Evolutionary conservation across 2,329 filamentous ascomycete species (phyloP).

Genomic region (Ceratocystis alfenasii): DNA sequence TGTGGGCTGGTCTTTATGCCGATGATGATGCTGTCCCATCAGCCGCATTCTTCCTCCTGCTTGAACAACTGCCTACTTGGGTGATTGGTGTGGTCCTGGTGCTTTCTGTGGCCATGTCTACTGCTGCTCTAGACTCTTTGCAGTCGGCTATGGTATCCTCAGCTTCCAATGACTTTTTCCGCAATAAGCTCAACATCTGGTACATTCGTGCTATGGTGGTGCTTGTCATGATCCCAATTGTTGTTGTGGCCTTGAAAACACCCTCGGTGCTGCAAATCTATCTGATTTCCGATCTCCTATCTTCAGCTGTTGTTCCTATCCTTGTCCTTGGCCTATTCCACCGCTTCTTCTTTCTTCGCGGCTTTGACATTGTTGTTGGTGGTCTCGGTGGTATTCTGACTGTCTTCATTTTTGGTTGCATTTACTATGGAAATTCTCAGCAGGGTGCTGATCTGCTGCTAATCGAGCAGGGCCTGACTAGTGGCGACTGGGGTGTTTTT

Average conservation of each 20-base stretch:
- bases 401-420: conserved; percentile 68
- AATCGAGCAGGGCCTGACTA: conserved; percentile 61
- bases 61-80: conserved; percentile 62
- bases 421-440: conserved; percentile 60
- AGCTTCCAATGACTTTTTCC: conserved; percentile 72
- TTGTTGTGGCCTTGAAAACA: conserved; percentile 61
- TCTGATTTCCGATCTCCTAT: conserved; percentile 69
- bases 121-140: conserved; percentile 66
- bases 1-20: conserved; percentile 62
- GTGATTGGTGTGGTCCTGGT: conserved; percentile 72
- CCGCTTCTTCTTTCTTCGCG: conserved; percentile 63
- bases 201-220: conserved; percentile 58
- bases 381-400: conserved; percentile 66
- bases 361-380: conserved; percentile 68
- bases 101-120: conserved; percentile 66
- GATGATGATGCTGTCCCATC: conserved; percentile 48
- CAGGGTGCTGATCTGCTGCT: conserved; percentile 57
- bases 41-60: conserved; percentile 62
- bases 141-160: conserved; percentile 80
- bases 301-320: conserved; percentile 62
- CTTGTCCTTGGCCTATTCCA: conserved; percentile 60
- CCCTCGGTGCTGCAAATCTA: conserved; percentile 71
- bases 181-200: conserved; percentile 67
- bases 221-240: conserved; percentile 58
- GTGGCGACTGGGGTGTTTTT: conserved; percentile 68